phyloP scores from a whole-genome alignment of 106 monocot species.

The Dioscorea zingiberensis region DNA sequence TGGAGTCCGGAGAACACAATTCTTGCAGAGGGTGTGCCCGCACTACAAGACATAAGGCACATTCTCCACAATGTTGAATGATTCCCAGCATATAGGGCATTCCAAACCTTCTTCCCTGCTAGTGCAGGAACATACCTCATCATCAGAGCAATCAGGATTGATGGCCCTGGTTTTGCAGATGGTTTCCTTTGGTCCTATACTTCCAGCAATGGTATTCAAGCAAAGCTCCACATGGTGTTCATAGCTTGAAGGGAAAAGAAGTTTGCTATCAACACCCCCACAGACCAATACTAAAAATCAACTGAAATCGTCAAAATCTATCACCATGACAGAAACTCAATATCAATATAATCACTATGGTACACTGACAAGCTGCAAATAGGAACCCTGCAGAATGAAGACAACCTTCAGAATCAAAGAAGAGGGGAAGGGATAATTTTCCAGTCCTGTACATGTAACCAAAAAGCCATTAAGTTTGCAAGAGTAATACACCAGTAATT shows the following conservation, averaged over 20 bases:
- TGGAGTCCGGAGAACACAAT: slow-evolving; percentile 18
- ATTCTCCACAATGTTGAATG: slow-evolving; percentile 19
- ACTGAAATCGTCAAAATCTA: too few relatives aligned
- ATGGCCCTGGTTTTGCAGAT: background rate
- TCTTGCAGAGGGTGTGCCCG: slow-evolving; percentile 23
- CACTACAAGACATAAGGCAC: slow-evolving; percentile 20
- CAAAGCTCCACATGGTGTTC: slow-evolving; percentile 2
- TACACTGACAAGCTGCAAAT: background rate
- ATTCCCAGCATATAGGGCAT: slow-evolving; percentile 21
- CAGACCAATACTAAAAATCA: background rate
- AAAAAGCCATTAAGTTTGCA: too few relatives aligned
- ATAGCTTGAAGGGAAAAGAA: background rate
- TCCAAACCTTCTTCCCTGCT: slow-evolving; percentile 10
- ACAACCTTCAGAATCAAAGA: too few relatives aligned
- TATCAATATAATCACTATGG: background rate
- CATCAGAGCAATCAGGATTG: slow-evolving; percentile 12
- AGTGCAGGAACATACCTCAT: slow-evolving; percentile 5
- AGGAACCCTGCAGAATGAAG: background rate
- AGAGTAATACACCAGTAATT: too few relatives aligned
- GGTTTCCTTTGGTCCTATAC: background rate
- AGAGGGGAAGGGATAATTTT: too few relatives aligned
- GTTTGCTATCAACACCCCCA: background rate
- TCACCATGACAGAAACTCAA: background rate
- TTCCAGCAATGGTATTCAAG: slow-evolving; percentile 1
- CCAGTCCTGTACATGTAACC: too few relatives aligned